Percentiles rank a stretch among this genome's conserved stretches.
Conservation (phyloP, 2,329 filamentous ascomycete species). For the Fusarium sp. region DNA sequence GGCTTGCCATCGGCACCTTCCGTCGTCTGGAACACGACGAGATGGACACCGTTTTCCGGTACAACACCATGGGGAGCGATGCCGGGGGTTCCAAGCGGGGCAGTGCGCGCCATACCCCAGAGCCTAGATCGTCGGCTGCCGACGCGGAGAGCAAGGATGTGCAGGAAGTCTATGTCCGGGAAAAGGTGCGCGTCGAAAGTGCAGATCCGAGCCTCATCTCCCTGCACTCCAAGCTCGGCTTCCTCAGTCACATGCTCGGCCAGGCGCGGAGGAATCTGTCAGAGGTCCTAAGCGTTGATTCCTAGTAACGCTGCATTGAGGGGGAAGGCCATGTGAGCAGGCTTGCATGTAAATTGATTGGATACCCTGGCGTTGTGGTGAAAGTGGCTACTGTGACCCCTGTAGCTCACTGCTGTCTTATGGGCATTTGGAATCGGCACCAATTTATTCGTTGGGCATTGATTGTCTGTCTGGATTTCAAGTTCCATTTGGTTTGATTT, state of each 20-base stretch:
- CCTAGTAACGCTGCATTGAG: slow-evolving; percentile 36
- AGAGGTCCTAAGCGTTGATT: slow-evolving; percentile 74
- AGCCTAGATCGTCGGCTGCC: slow-evolving; percentile 33
- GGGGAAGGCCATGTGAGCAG: slow-evolving; percentile 20
- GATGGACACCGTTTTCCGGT: slow-evolving; percentile 77
- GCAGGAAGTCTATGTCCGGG: slow-evolving; percentile 79
- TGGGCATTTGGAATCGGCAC: slow-evolving; percentile 1
- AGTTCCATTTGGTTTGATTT: slow-evolving; percentile 8
- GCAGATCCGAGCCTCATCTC: slow-evolving; percentile 88
- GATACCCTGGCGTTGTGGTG: slow-evolving; percentile 40
- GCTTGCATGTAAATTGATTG: slow-evolving; percentile 38
- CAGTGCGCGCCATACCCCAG: slow-evolving; percentile 39
- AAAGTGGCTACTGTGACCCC: slow-evolving; percentile 12
- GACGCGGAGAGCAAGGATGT: slow-evolving; percentile 38
- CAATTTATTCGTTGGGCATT: slow-evolving; percentile 1
- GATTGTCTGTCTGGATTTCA: neutral
- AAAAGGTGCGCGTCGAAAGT: slow-evolving; percentile 88
- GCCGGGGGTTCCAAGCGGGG: slow-evolving; percentile 39
- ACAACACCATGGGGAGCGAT: slow-evolving; percentile 50
- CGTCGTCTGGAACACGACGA: slow-evolving; percentile 78
- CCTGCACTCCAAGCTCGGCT: slow-evolving; percentile 81
- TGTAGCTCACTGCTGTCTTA: neutral
- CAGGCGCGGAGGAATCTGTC: slow-evolving; percentile 75
- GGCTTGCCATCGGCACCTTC: slow-evolving; percentile 70
- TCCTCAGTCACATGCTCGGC: slow-evolving; percentile 75